These are phyloP conservation scores for Lithospermum erythrorhizon DNA, from an alignment of 257 asterid genomes.

Conservation along the genomic window DNA sequence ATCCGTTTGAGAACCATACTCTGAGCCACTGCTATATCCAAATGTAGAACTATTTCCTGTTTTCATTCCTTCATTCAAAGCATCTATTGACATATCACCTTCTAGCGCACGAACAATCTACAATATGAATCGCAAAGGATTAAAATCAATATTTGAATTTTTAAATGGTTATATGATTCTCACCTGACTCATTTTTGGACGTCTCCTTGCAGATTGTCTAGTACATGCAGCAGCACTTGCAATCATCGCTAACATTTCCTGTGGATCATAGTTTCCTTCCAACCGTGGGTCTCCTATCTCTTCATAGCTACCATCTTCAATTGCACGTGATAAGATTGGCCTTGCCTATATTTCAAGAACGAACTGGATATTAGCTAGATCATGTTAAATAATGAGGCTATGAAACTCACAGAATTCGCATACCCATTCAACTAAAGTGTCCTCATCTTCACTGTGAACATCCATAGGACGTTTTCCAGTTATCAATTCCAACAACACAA, in stretches of 20 bases:
- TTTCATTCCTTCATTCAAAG: slow-evolving; percentile 36
- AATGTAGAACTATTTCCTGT: slow-evolving; percentile 22
- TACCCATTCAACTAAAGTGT: neutral
- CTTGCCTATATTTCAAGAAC: neutral
- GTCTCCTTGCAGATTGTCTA: neutral
- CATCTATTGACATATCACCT: slow-evolving; percentile 66
- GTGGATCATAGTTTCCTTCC: neutral
- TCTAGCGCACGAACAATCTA: slow-evolving; percentile 80
- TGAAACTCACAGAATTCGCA: neutral
- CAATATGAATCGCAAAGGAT: no score
- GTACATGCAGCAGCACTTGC: neutral
- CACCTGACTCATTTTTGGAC: neutral
- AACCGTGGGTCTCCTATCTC: neutral
- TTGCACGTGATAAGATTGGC: neutral
- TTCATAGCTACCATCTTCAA: neutral
- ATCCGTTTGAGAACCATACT: slow-evolving; percentile 22
- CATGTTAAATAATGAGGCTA: no score
- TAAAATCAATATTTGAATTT: no score
- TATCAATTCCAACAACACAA: neutral
- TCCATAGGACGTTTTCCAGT: neutral
- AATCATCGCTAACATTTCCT: neutral
- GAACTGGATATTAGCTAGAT: no score
- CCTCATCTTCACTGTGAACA: neutral
- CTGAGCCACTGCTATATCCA: slow-evolving; percentile 41
- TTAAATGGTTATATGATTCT: no score